A percentile compares a stretch with the other conserved stretches of the same genome.
phyloP scores from a whole-genome alignment of 108 stramenopile species.

The Aurantiochytrium sp. region DNA sequence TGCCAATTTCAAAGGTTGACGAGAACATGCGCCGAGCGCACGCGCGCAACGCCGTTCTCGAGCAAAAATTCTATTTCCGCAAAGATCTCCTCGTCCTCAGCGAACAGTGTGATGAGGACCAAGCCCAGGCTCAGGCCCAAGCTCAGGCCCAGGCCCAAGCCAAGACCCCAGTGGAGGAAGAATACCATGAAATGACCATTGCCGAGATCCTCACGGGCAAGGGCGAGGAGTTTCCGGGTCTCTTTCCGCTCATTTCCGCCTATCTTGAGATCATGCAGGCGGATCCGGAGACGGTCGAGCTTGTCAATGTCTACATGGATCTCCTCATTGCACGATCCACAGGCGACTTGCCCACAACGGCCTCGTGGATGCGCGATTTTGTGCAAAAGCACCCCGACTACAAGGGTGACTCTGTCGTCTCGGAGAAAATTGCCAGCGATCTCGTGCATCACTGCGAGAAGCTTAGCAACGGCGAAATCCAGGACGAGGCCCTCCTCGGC shows the following conservation, averaged over 20 bases:
- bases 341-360: constrained; percentile 83
- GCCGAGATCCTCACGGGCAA: constrained; percentile 91
- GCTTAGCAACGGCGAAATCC: neutral
- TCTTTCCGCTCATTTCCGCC: constrained; percentile 83
- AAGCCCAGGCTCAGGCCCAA: constrained; percentile 2
- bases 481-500: neutral
- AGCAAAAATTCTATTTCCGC: constrained; percentile 89
- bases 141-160: constrained; percentile 46
- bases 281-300: constrained; percentile 63
- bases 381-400: constrained; percentile 82
- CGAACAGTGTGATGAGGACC: constrained; percentile 62
- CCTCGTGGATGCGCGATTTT: constrained; percentile 88
- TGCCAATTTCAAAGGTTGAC: constrained; percentile 88
- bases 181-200: constrained; percentile 92
- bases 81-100: constrained; percentile 82
- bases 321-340: constrained; percentile 75
- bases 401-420: constrained; percentile 79
- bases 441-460: constrained; percentile 8
- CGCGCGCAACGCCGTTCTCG: constrained; percentile 67
- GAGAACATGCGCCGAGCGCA: constrained; percentile 97
- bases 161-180: constrained; percentile 70
- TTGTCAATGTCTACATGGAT: constrained; percentile 66
- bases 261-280: constrained; percentile 90
- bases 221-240: constrained; percentile 90
- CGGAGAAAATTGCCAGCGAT: constrained; percentile 73